These are phyloP conservation scores for Ceratopteris richardii DNA, from an alignment of 75 land plant genomes.

Conservation along the genomic window DNA sequence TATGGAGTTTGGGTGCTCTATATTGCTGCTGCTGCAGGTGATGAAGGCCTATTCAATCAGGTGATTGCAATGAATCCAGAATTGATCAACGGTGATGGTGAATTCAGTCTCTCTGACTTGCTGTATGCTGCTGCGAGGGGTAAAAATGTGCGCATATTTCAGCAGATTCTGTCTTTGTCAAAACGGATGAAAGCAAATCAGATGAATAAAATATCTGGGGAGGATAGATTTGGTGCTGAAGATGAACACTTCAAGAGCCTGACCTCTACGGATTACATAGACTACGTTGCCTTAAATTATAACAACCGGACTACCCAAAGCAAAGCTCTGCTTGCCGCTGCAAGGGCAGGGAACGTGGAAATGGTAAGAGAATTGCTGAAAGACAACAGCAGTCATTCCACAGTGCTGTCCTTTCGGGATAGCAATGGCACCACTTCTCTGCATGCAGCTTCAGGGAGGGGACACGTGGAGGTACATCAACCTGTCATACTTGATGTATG, in stretches of 20 bases:
- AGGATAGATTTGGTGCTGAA: too few species aligned
- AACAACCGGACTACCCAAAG: constrained; percentile 16
- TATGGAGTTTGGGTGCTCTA: constrained; percentile 56
- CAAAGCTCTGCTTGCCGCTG: constrained; percentile 66
- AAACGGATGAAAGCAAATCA: constrained; percentile 18
- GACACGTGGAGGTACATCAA: constrained; percentile 52
- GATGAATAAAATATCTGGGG: neutral
- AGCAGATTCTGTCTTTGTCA: constrained; percentile 33
- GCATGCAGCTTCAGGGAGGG: constrained; percentile 63
- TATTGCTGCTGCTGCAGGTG: constrained; percentile 67
- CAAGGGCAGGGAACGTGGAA: constrained; percentile 57
- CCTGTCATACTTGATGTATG: too few species aligned
- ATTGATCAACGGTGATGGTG: constrained; percentile 63
- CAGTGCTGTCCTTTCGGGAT: constrained; percentile 57
- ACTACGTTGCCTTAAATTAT: neutral
- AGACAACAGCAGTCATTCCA: constrained; percentile 8
- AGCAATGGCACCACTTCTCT: constrained; percentile 49
- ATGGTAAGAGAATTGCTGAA: constrained; percentile 46
- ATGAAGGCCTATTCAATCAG: constrained; percentile 34
- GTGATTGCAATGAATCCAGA: constrained; percentile 42
- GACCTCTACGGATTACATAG: constrained; percentile 4
- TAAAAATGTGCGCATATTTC: constrained; percentile 41
- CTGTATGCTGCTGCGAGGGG: constrained; percentile 73
- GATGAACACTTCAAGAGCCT: neutral
- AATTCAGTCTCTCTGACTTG: constrained; percentile 62